These are phyloP conservation scores for Candida sanyiensis DNA, from an alignment of 805 yeast species.

Conservation along the genomic window DNA sequence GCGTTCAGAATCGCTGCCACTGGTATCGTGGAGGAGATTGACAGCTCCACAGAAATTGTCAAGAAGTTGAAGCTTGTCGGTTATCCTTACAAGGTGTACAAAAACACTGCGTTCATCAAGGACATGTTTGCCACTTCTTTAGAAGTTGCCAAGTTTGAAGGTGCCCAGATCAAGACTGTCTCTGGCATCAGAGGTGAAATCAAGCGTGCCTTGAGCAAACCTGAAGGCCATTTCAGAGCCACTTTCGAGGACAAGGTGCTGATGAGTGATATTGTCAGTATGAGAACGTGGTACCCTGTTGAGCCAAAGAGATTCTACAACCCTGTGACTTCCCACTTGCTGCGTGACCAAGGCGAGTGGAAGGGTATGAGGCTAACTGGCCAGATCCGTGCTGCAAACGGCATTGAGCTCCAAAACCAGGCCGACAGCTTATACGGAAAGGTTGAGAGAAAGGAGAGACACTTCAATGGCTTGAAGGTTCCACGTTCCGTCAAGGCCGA, in stretches of 20 bases:
- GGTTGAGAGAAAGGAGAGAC: slow-evolving; percentile 78
- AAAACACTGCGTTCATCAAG: slow-evolving; percentile 94
- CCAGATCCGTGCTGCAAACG: slow-evolving; percentile 74
- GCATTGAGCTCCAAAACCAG: slow-evolving; percentile 55
- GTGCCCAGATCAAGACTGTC: slow-evolving; percentile 94
- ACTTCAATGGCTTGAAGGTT: slow-evolving; percentile 81
- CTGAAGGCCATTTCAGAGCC: slow-evolving; percentile 95
- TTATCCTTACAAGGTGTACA: slow-evolving; percentile 85
- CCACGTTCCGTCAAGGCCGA: slow-evolving; percentile 72
- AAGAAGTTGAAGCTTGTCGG: slow-evolving; percentile 95
- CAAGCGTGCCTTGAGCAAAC: slow-evolving; percentile 86
- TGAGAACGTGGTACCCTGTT: slow-evolving; percentile 97
- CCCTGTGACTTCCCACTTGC: slow-evolving; percentile 87
- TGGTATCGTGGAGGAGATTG: slow-evolving; percentile 91
- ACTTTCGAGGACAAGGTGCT: slow-evolving; percentile 93
- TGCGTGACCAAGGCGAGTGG: slow-evolving; percentile 81
- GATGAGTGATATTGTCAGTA: slow-evolving; percentile 81
- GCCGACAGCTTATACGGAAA: slow-evolving; percentile 53
- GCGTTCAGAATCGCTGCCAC: slow-evolving; percentile 95
- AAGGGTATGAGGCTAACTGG: slow-evolving; percentile 96
- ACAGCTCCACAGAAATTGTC: slow-evolving; percentile 83
- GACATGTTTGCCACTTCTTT: slow-evolving; percentile 91
- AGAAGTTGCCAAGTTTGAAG: slow-evolving; percentile 97
- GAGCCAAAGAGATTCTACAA: slow-evolving; percentile 86
- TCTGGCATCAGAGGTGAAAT: slow-evolving; percentile 98